Evolutionary conservation across 768 basidiomycete species (phyloP), one percentile per base, ranked within the genome.

Genomic region (Auriculariales sp.): DNA sequence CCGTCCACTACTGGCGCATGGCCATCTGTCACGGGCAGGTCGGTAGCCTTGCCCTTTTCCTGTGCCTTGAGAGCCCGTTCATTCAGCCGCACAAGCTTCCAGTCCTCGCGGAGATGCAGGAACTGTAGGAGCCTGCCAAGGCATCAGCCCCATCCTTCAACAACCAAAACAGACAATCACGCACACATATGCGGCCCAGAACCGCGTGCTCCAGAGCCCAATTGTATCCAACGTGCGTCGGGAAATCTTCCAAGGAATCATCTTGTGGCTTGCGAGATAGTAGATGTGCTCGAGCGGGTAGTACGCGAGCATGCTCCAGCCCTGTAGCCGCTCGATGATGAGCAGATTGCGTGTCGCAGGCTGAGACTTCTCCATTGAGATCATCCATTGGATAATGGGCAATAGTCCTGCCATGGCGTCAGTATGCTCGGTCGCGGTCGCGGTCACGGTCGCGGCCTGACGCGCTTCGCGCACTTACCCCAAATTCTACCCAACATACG

Each of bases 261-360:
- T 66, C 15, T 71, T 68, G 54, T 82, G 77, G 2, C 74, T 67
- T 31, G 71, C 60, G 52, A 89, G 68, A 59, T 83, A 89, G 56
- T 71, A 78, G n/a, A 87, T 62, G 54, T 88, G 83, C 56, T 89
- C 83, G 42, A 89, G 70, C 1, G 84, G 87, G 58, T 82, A 89
- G 66, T 82, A 89, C 1, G 68, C 74, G 10, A 89, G 68, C 84
- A 89, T 87, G 2, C 81, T 66, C 66, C 73, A 64, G 15, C 76
- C 86, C 60, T 89, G 86, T 19, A 87, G 66, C 25, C 86, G 81
- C 59, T 89, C 86, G 36, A 89, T 83, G 1, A 74, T 83, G 46
- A 81, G 75, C 28, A 88, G 70, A 36, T 71, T 71, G 2, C 79
- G 73, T 2, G 86, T 88, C 3, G 81, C 79, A 11, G 79, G 79